Evolutionary conservation across 2,329 filamentous ascomycete genomes (phyloP).

Genomic region (Tolypocladium paradoxum): DNA sequence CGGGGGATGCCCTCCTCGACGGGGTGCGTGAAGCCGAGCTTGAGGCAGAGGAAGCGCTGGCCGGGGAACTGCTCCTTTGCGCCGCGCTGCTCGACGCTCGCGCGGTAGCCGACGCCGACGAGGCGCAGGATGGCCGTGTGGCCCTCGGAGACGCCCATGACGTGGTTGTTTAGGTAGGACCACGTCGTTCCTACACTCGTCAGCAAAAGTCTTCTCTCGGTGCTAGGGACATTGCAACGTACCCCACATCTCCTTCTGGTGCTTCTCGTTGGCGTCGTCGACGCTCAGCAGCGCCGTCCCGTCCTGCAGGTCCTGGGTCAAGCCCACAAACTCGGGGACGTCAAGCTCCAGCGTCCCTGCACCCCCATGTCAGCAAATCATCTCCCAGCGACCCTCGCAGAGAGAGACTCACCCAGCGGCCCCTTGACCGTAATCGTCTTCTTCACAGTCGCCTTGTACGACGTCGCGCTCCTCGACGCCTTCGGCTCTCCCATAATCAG

Average conservation of each 20-base stretch:
- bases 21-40: slow-evolving; percentile 93
- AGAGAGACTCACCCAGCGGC: slow-evolving; percentile 53
- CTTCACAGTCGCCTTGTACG: slow-evolving; percentile 50
- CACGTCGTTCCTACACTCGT: slow-evolving; percentile 63
- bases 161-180: slow-evolving; percentile 80
- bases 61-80: slow-evolving; percentile 66
- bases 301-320: slow-evolving; percentile 54
- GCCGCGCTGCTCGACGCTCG: slow-evolving; percentile 68
- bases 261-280: slow-evolving; percentile 53
- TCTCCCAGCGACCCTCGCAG: neutral
- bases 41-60: slow-evolving; percentile 83
- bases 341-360: slow-evolving; percentile 64
- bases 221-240: slow-evolving; percentile 8
- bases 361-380: slow-evolving; percentile 1
- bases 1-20: slow-evolving; percentile 78
- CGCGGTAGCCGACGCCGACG: slow-evolving; percentile 92
- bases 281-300: slow-evolving; percentile 60
- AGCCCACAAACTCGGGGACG: slow-evolving; percentile 67
- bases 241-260: slow-evolving; percentile 97
- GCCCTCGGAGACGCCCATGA: slow-evolving; percentile 90
- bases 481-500: slow-evolving; percentile 57
- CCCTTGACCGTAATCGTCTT: slow-evolving; percentile 67
- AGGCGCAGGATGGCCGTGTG: slow-evolving; percentile 88
- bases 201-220: neutral
- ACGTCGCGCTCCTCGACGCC: slow-evolving; percentile 41